phyloP scores from a whole-genome alignment of 495 filamentous ascomycete species.

The Thermochaetoides thermophila region DNA sequence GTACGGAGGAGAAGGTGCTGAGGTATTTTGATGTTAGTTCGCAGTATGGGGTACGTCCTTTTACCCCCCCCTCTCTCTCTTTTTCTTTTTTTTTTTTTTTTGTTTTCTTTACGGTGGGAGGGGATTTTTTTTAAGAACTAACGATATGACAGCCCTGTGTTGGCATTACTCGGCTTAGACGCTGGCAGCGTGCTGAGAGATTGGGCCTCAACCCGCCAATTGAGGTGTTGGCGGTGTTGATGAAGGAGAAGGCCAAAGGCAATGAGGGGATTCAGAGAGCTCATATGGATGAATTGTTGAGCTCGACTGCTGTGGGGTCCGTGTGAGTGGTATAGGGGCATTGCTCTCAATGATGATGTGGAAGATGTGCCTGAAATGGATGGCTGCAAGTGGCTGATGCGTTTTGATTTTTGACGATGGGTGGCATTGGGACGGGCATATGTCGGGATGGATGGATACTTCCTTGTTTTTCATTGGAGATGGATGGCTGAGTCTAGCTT shows the following conservation, averaged over 20 bases:
- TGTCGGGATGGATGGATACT: not conserved
- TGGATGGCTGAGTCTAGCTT: too few relatives aligned
- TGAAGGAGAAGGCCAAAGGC: slow-evolving; percentile 50
- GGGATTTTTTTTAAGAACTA: too few relatives aligned
- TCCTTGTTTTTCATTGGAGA: not conserved
- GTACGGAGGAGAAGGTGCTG: slow-evolving; percentile 66
- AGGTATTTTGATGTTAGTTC: slow-evolving; percentile 76
- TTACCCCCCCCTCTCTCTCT: not conserved
- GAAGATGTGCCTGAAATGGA: too few relatives aligned
- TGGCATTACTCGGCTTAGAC: slow-evolving; percentile 63
- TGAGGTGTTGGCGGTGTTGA: slow-evolving; percentile 75
- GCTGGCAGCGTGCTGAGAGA: slow-evolving; percentile 74
- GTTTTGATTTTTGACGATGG: slow-evolving; percentile 4
- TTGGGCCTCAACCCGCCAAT: slow-evolving; percentile 74
- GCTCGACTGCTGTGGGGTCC: slow-evolving; percentile 23
- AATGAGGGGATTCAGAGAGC: slow-evolving; percentile 40
- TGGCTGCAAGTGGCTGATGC: too few relatives aligned
- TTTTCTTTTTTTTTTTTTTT: not conserved
- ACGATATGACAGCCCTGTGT: slow-evolving; percentile 91
- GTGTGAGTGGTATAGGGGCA: slow-evolving; percentile 4
- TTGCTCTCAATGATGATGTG: not conserved
- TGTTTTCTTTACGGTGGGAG: not conserved
- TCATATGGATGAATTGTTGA: slow-evolving; percentile 71
- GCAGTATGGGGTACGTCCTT: slow-evolving; percentile 69
- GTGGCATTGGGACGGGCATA: too few relatives aligned